A percentile compares a stretch with the other conserved stretches of the same genome.
phyloP scores from a whole-genome alignment of 2,329 filamentous ascomycete genomes.

The Phoma sp. region DNA sequence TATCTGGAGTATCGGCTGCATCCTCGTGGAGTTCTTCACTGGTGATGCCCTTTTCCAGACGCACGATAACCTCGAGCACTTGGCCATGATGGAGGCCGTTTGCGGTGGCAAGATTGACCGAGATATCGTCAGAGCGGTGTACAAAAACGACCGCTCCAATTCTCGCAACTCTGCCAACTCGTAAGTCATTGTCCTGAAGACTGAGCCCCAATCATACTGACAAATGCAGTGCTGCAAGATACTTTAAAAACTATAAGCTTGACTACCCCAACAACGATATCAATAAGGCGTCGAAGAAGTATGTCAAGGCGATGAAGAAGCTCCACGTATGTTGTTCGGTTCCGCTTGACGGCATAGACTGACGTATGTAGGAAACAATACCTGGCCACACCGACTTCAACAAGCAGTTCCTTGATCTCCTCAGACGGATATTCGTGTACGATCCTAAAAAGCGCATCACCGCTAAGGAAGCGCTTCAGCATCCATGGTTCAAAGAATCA shows the following conservation, averaged over 20 bases:
- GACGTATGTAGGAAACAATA: slow-evolving; percentile 62
- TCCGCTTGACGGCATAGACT: slow-evolving; percentile 5
- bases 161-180: slow-evolving; percentile 61
- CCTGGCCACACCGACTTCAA: slow-evolving; percentile 66
- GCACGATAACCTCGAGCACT: slow-evolving; percentile 70
- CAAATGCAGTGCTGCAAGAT: slow-evolving; percentile 47
- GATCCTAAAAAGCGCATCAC: slow-evolving; percentile 69
- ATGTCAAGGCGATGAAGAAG: slow-evolving; percentile 72
- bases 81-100: slow-evolving; percentile 72
- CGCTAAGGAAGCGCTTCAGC: slow-evolving; percentile 68
- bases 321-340: slow-evolving; percentile 56
- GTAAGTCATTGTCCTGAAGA: slow-evolving; percentile 48
- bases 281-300: slow-evolving; percentile 67
- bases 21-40: slow-evolving; percentile 71
- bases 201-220: slow-evolving; percentile 37
- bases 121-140: slow-evolving; percentile 60
- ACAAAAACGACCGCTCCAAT: slow-evolving; percentile 54
- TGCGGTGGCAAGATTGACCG: slow-evolving; percentile 63
- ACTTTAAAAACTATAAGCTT: slow-evolving; percentile 63
- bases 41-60: slow-evolving; percentile 72
- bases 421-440: slow-evolving; percentile 69
- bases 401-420: slow-evolving; percentile 66
- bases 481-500: slow-evolving; percentile 70
- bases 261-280: slow-evolving; percentile 70
- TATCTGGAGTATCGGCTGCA: slow-evolving; percentile 73